Evolutionary conservation across 805 yeast genomes (phyloP).

Genomic region (Candida easanensis): DNA sequence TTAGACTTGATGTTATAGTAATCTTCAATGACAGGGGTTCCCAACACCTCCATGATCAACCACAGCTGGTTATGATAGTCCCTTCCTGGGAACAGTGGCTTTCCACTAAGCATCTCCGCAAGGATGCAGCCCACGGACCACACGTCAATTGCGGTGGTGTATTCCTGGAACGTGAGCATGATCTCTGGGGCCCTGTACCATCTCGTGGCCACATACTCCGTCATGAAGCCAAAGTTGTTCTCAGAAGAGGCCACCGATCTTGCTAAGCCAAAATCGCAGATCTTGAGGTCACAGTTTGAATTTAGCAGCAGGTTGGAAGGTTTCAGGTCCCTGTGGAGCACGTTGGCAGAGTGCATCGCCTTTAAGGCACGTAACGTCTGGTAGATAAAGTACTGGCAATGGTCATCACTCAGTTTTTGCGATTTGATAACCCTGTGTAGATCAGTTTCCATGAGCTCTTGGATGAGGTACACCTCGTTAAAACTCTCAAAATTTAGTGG

Average conservation of each 20-base stretch:
- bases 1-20: slow-evolving; percentile 68
- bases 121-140: slow-evolving; percentile 82
- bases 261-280: slow-evolving; percentile 79
- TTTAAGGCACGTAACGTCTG: slow-evolving; percentile 70
- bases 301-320: slow-evolving; percentile 70
- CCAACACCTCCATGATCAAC: slow-evolving; percentile 64
- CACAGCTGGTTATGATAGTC: slow-evolving; percentile 69
- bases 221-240: slow-evolving; percentile 52
- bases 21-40: slow-evolving; percentile 74
- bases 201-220: slow-evolving; percentile 81
- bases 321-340: slow-evolving; percentile 74
- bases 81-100: slow-evolving; percentile 72
- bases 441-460: slow-evolving; percentile 78
- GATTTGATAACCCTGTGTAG: slow-evolving; percentile 59
- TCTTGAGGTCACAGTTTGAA: slow-evolving; percentile 69
- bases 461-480: slow-evolving; percentile 70
- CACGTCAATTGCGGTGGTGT: slow-evolving; percentile 72
- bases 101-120: slow-evolving; percentile 59
- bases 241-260: slow-evolving; percentile 51
- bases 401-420: slow-evolving; percentile 59
- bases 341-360: slow-evolving; percentile 67
- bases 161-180: slow-evolving; percentile 70
- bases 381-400: slow-evolving; percentile 66
- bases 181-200: slow-evolving; percentile 88
- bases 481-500: slow-evolving; percentile 58